phyloP scores from a whole-genome alignment of 768 basidiomycete species.

The Tricholoma hemisulphureum region DNA sequence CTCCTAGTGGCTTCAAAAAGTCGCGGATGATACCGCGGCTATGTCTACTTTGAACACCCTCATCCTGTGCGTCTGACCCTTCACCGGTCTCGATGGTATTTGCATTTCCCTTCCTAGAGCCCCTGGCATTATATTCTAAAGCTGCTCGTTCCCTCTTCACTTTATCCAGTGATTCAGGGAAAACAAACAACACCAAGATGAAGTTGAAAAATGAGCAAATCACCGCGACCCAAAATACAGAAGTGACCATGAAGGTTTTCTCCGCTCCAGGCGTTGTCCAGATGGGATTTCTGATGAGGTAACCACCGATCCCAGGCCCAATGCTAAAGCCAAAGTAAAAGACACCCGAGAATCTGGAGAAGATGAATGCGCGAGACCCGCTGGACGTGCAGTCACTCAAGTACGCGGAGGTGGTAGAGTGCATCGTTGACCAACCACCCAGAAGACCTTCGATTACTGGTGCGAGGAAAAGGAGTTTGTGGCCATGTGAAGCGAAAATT shows the following conservation, averaged over 20 bases:
- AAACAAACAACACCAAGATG: constrained; percentile 65
- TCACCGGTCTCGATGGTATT: constrained; percentile 14
- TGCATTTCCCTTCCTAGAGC: constrained; percentile 21
- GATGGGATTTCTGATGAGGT: constrained; percentile 43
- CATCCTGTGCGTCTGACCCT: constrained; percentile 12
- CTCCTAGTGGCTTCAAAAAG: constrained; percentile 55
- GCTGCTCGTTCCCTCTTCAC: constrained; percentile 38
- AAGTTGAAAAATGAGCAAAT: constrained; percentile 50
- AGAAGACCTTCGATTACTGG: constrained; percentile 81
- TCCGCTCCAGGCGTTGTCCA: constrained; percentile 10
- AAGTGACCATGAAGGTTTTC: constrained; percentile 35
- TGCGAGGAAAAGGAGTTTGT: constrained; percentile 74
- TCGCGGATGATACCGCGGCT: constrained; percentile 32
- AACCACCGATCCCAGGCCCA: constrained; percentile 75
- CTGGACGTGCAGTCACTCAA: constrained; percentile 83
- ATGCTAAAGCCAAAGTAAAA: constrained; percentile 73
- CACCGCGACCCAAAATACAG: constrained; percentile 49
- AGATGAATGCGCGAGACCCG: constrained; percentile 73
- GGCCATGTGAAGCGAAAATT: constrained; percentile 61
- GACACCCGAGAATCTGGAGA: constrained; percentile 75
- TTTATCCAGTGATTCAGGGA: constrained; percentile 57
- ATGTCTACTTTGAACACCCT: constrained; percentile 5
- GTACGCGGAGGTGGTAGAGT: constrained; percentile 77
- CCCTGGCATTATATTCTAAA: constrained; percentile 28
- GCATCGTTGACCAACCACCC: constrained; percentile 80